Base-by-base conservation (phyloP, 2,329 filamentous ascomycete species). In the Fusarium coffeatum region DNA sequence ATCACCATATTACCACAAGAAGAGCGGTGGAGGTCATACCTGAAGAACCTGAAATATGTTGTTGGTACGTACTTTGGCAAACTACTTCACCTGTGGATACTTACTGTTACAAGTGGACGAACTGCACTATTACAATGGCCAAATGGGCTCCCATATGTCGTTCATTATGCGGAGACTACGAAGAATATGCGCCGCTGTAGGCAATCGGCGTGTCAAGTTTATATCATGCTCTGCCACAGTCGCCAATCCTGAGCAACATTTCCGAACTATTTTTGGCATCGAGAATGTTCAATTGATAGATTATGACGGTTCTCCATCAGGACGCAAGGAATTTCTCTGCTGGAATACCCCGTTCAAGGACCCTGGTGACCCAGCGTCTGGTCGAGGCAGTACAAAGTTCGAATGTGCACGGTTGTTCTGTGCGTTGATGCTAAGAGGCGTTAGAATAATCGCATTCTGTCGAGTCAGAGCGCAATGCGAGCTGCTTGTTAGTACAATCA, bases 341-440 rank as follows among this genome's bases (percentile, higher is more conserved):
- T 99, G 96, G 96, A 98, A 99, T 74, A 98, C 95, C 0, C 96
- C 96, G 0, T 97, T 89, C 79, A 97, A 94, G 78, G 95, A 98
- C 72, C 93, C 95, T 0, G 87, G 86, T 2, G 95, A 98, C 79
- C 92, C 94, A 11, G 89, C 92, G 0, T 97, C 93, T 73, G 95
- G 96, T 2, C 89, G 96, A 61, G 93, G 93, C 16, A 93, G 93
- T 77, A 90, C 91, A 6, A 89, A 97, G 78, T 87, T 88, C 7
- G 95, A 99, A 80, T 92, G 93, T n/a, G 93, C 96, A 2, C 90
- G 92, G 45, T 82, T 99, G 1, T 97, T 99, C 76, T 97, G 93
- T 74, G 92, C 97, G 75, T 84, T 99, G 4, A 90, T 99, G 20
- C 81, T 98, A 4, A 87, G 95, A 49, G 96, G 96, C 1, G 93